Percentiles rank a stretch among this genome's conserved stretches.
Conservation (phyloP, 2,329 filamentous ascomycete genomes). For the Pseudopithomyces chartarum region DNA sequence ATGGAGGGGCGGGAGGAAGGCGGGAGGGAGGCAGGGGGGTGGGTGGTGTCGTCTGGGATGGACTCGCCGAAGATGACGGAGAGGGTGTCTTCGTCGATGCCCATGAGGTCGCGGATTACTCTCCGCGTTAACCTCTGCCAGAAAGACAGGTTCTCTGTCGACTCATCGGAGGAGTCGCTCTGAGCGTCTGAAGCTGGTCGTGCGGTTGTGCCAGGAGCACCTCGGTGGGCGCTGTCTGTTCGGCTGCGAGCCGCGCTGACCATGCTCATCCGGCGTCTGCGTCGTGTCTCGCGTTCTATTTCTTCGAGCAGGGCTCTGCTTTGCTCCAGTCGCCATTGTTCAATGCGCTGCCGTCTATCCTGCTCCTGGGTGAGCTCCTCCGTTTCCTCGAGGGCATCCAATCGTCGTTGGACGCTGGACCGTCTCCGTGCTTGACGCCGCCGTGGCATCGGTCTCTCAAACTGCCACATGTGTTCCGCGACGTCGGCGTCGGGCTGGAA, state of each 20-base stretch:
- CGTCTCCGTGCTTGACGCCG: constrained; percentile 54
- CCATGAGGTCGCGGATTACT: constrained; percentile 87
- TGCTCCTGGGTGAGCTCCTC: constrained; percentile 62
- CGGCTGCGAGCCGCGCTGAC: constrained; percentile 51
- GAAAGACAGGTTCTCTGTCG: constrained; percentile 67
- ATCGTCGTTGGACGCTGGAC: constrained; percentile 62
- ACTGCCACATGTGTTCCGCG: constrained; percentile 86
- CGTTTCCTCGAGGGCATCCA: constrained; percentile 60
- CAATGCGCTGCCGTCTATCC: constrained; percentile 82
- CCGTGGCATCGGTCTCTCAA: constrained; percentile 81
- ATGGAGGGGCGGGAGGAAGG: constrained; percentile 23
- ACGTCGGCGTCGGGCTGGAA: constrained; percentile 72
- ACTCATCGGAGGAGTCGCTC: constrained; percentile 45
- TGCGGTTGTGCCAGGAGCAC: constrained; percentile 15
- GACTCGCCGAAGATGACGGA: constrained; percentile 86
- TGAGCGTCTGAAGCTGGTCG: constrained; percentile 32
- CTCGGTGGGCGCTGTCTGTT: constrained; percentile 24
- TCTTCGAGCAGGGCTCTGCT: constrained; percentile 84
- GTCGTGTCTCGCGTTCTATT: constrained; percentile 81
- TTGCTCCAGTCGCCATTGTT: constrained; percentile 90
- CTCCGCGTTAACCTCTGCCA: constrained; percentile 82
- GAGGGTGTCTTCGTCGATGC: constrained; percentile 83
- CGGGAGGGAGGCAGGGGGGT: constrained; percentile 23
- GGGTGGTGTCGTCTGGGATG: constrained; percentile 60
- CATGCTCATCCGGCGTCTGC: constrained; percentile 67